phyloP scores from a whole-genome alignment of 192 early-diverging fungal genomes.

The Coemansia interrupta region DNA sequence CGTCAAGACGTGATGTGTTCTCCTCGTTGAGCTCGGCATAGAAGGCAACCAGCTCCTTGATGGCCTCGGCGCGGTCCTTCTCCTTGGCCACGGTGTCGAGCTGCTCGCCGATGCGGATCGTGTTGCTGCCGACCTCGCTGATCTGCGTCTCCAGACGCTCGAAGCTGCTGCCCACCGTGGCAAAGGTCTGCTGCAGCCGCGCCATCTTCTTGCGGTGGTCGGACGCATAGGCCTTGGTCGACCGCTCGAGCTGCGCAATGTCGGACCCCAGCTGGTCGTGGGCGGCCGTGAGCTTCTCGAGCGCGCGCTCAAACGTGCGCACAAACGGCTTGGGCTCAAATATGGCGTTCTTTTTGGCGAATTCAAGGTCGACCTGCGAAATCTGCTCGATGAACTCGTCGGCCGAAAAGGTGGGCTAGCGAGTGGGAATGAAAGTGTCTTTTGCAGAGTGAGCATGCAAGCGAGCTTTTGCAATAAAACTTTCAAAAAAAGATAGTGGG shows the following conservation, averaged over 20 bases:
- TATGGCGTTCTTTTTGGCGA: slow-evolving; percentile 52
- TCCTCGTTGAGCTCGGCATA: slow-evolving; percentile 89
- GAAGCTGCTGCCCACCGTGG: slow-evolving; percentile 83
- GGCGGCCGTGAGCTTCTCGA: slow-evolving; percentile 78
- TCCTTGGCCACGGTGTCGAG: slow-evolving; percentile 95
- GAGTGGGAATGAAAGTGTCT: background rate
- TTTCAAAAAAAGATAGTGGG: too few species aligned
- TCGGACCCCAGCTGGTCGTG: slow-evolving; percentile 73
- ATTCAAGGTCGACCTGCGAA: slow-evolving; percentile 50
- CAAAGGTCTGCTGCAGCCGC: slow-evolving; percentile 77
- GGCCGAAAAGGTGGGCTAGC: slow-evolving; percentile 55
- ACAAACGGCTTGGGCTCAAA: slow-evolving; percentile 93
- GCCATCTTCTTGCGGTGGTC: slow-evolving; percentile 72
- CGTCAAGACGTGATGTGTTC: slow-evolving; percentile 68
- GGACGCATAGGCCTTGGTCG: slow-evolving; percentile 67
- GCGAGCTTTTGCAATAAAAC: too few species aligned
- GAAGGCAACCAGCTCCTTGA: slow-evolving; percentile 87
- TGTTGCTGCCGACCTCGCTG: slow-evolving; percentile 90
- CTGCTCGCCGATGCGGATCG: slow-evolving; percentile 96
- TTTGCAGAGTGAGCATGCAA: background rate
- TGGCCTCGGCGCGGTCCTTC: slow-evolving; percentile 77
- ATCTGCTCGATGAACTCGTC: slow-evolving; percentile 60
- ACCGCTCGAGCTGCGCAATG: slow-evolving; percentile 81
- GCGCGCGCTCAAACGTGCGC: slow-evolving; percentile 79
- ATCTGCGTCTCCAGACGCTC: slow-evolving; percentile 84